Evolutionary conservation across 2,329 filamentous ascomycete species (phyloP), one percentile per base, ranked within the genome.

Genomic region (Phoma sp.): DNA sequence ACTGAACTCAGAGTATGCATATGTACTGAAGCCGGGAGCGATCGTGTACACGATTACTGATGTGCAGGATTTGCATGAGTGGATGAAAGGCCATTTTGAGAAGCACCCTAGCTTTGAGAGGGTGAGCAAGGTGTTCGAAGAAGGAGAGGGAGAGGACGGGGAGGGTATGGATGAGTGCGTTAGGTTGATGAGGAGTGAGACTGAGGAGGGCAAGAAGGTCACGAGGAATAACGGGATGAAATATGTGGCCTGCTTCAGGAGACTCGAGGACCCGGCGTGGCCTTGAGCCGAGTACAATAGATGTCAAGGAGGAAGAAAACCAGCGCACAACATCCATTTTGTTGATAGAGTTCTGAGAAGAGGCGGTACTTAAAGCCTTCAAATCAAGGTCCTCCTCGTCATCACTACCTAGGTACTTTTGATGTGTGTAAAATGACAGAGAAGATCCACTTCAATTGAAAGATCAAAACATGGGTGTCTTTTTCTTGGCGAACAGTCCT

Each of bases 181-280:
- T 6, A 77, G 77, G 51, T 81, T 90, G 47, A 96, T 95, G 91
- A 83, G 79, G 68, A 84, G 83, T 29, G 92, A 95, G 78, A 99
- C 96, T 3, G 95, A 99, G 75, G 96, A 99, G 79, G 92, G 93
- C 28, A 97, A 96, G 81, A 99, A 99, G 79, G 95, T 99, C 12
- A 86, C 87, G 65, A 85, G 95, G 71, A 96, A 98, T 77, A 86
- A 90, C 34, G 95, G 95, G 0, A 85, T 87, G 71, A 99, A 98
- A 77, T 96, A 90, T 77, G 89, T 98, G 40, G 93, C 92, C 33
- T 85, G 96, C 42, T 99, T 95, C 74, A 84, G 89, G 69, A 86
- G 95, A 59, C 77, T 88, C 58, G 87, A 90, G 69, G 89, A 96
- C 78, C 92, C 92, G 7, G 82, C 84, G 15, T 96, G 92, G 92